phyloP scores from a whole-genome alignment of 1,139 yeast species.

The Suhomyces guaymorum region DNA sequence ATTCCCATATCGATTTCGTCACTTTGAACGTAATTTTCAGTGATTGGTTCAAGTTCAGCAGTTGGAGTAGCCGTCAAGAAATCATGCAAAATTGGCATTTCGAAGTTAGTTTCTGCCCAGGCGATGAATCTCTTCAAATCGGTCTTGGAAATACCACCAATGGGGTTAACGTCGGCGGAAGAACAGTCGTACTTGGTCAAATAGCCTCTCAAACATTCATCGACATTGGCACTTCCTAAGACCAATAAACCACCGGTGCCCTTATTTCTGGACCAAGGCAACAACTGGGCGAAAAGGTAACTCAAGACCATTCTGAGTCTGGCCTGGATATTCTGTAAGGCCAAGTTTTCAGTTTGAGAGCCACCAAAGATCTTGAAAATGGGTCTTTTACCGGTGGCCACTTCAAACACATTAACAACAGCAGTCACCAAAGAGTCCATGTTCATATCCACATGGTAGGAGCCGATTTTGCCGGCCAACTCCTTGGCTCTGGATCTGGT shows the following conservation, averaged over 20 bases:
- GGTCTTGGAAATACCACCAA: conserved; percentile 94
- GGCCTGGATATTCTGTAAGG: conserved; percentile 94
- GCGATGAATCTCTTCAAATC: conserved; percentile 83
- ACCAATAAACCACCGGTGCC: conserved; percentile 79
- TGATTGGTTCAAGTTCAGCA: conserved; percentile 96
- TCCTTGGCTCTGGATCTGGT: conserved; percentile 84
- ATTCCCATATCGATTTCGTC: conserved; percentile 98
- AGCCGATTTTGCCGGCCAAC: conserved; percentile 73
- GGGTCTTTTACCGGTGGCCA: conserved; percentile 88
- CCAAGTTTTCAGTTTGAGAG: conserved; percentile 83
- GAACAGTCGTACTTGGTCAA: conserved; percentile 96
- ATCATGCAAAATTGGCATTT: conserved; percentile 72
- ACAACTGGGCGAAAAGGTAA: conserved; percentile 86
- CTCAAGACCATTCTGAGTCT: conserved; percentile 92
- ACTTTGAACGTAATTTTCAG: conserved; percentile 86
- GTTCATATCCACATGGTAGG: conserved; percentile 87
- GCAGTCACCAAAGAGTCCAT: conserved; percentile 84
- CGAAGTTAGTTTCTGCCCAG: conserved; percentile 70
- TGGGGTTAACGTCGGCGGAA: conserved; percentile 94
- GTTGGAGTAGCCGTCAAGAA: conserved; percentile 93
- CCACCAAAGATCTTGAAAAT: conserved; percentile 93
- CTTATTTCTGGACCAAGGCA: conserved; percentile 84
- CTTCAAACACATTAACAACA: conserved; percentile 73
- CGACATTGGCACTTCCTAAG: conserved; percentile 96
- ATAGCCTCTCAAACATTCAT: conserved; percentile 93